Base-by-base conservation (phyloP, 257 asterid species). In the Apocynum venetum region DNA sequence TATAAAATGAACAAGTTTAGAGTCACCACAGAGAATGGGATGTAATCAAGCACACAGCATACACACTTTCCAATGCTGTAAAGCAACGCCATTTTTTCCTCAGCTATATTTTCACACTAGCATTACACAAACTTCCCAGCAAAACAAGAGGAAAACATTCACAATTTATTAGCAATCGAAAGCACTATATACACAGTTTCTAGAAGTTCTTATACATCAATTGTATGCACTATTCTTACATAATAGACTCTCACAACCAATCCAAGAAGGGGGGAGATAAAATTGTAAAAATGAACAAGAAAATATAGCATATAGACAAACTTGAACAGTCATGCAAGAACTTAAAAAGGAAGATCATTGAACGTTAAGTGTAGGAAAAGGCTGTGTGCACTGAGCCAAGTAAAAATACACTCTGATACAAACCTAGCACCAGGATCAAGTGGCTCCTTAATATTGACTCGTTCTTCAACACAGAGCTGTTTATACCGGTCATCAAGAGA, bases 361-460 rank as follows among this genome's bases (percentile, higher is more conserved):
- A 36, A 8, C 4, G 48, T 40, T 46, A 20, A 20, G 72, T 7
- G 47, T 11, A 38, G 19, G 0, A 3, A 60, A 40, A 60, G 41
- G 66, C 66, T 10, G 43, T 61, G 0, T 49, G 53, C 35, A 19
- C 64, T 20, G 53, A 49, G 13, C 53, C 64, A 57, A 57, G 25
- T 57, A 6, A n/a, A 57, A 19, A n/a, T 57, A 36, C 64, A 4
- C 36, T 57, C 67, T 80, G 71, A 79, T 76, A 81, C 92, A 84
- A 79, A 95, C 99, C 99, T 95, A 82, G 97, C 96, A 15, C 74
- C 87, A 38, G 99, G 99, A 86, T 95, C 94, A 80, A 95, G 80
- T 52, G 40, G 80, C 88, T 91, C 99, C 81, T 87, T 90, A 40
- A 84, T 89, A 82, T 41, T 84, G 79, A 78, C 75, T 65, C 91